Conservation (phyloP, 352 stramenopile genomes). For the Phytophthora sansomeana region DNA sequence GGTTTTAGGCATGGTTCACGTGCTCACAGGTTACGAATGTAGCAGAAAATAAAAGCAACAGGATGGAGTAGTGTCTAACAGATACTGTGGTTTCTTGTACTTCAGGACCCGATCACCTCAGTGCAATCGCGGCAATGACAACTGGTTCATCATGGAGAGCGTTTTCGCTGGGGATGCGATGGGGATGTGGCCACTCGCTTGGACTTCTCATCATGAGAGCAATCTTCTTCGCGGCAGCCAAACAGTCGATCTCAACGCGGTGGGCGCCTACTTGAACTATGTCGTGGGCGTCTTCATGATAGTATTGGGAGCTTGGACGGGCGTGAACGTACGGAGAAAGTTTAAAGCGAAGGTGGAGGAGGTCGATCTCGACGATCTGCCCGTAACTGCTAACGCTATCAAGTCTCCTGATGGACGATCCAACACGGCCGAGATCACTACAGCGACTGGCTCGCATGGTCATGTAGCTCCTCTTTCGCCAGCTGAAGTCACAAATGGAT, state of each 20-base stretch:
- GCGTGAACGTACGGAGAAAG: conserved; percentile 35
- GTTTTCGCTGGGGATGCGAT: conserved; percentile 90
- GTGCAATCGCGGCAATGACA: conserved; percentile 88
- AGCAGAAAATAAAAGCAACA: too few species aligned
- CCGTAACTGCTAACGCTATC: too few species aligned
- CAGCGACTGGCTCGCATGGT: too few species aligned
- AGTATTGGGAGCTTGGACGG: conserved; percentile 50
- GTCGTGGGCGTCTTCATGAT: conserved; percentile 69
- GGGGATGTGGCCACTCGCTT: conserved; percentile 88
- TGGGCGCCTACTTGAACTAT: conserved; percentile 52
- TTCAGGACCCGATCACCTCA: conserved; percentile 81
- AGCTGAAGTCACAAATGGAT: too few species aligned
- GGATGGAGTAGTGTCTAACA: too few species aligned
- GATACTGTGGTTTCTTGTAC: too few species aligned
- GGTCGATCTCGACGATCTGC: conserved; percentile 3
- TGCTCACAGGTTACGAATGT: too few species aligned
- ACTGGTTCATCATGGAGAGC: conserved; percentile 77
- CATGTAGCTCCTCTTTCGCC: too few species aligned
- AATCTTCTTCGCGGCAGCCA: conserved; percentile 63
- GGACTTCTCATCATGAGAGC: conserved; percentile 78
- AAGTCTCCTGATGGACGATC: too few species aligned
- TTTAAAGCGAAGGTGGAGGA: conserved; percentile 35
- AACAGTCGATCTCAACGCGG: conserved; percentile 44
- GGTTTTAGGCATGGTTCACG: conserved; percentile 54
- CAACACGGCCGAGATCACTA: too few species aligned